phyloP scores from a whole-genome alignment of 2,329 filamentous ascomycete genomes.

The Ascochyta viciae-villosae region DNA sequence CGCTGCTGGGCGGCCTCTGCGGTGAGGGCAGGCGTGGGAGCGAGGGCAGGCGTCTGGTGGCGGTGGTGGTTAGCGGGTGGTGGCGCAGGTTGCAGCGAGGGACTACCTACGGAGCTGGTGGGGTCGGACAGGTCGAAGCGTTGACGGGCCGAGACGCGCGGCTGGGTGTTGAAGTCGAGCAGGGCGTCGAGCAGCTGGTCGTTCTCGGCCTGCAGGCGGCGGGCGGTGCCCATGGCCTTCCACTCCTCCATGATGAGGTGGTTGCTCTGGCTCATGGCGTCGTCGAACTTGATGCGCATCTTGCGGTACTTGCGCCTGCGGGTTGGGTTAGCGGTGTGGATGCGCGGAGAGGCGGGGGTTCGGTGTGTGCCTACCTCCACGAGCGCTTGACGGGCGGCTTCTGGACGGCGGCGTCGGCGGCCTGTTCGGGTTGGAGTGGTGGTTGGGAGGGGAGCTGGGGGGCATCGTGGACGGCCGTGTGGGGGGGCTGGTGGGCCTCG shows the following conservation, averaged over 20 bases:
- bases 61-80: background rate
- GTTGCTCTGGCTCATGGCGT: constrained; percentile 81
- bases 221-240: constrained; percentile 79
- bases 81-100: background rate
- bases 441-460: background rate
- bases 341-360: background rate
- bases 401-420: constrained; percentile 30
- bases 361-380: constrained; percentile 41
- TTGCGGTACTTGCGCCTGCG: constrained; percentile 88
- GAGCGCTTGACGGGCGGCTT: constrained; percentile 46
- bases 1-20: constrained; percentile 33
- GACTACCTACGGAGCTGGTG: too few relatives aligned
- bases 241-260: constrained; percentile 81
- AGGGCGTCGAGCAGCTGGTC: constrained; percentile 90
- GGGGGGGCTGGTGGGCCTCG: constrained; percentile 26
- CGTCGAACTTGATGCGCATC: constrained; percentile 81
- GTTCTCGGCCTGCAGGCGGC: constrained; percentile 86
- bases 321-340: background rate
- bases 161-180: constrained; percentile 84
- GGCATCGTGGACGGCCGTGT: constrained; percentile 13
- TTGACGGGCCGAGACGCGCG: constrained; percentile 76
- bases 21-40: constrained; percentile 27
- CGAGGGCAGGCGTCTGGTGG: too few relatives aligned
- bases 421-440: constrained; percentile 8
- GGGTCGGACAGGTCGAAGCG: constrained; percentile 71